Conservation (phyloP, 2,329 filamentous ascomycete genomes). For the Botrytis byssoidea region DNA sequence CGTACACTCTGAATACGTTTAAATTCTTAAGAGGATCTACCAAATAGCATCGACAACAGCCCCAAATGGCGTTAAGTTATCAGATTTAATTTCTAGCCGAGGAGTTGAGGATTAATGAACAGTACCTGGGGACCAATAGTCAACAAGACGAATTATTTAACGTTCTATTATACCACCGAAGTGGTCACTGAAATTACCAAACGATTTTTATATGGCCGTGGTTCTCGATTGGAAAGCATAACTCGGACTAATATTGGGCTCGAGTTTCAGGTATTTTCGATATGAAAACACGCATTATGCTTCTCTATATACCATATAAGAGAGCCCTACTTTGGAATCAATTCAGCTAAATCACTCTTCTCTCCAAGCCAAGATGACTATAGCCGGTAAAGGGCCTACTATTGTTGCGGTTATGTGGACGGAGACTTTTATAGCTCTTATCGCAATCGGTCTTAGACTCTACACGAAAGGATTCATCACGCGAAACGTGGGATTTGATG, state of each 20-base stretch:
- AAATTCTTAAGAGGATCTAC: neutral
- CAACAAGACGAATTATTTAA: neutral
- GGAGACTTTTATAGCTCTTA: slow-evolving; percentile 22
- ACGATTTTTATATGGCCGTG: neutral
- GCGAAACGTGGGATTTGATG: slow-evolving; percentile 22
- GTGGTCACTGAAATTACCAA: neutral
- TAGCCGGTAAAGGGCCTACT: slow-evolving; percentile 23
- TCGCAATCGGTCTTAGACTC: slow-evolving; percentile 23
- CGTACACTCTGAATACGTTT: neutral
- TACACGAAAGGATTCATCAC: slow-evolving; percentile 22
- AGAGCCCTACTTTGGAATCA: neutral
- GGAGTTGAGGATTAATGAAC: neutral
- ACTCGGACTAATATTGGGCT: no score
- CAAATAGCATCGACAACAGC: neutral
- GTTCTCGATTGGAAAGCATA: no score
- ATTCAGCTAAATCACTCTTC: neutral
- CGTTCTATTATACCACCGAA: neutral
- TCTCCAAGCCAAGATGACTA: neutral
- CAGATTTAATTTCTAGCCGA: neutral
- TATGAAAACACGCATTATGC: neutral
- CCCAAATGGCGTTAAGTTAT: neutral
- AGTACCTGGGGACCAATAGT: neutral
- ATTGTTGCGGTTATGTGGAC: slow-evolving; percentile 24
- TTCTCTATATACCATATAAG: neutral
- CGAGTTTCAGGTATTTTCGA: neutral